A percentile compares a stretch with the other conserved stretches of the same genome.
Evolutionary conservation across 139 green algal genomes (phyloP).

Genomic region (Chlamydomonas applanata): DNA sequence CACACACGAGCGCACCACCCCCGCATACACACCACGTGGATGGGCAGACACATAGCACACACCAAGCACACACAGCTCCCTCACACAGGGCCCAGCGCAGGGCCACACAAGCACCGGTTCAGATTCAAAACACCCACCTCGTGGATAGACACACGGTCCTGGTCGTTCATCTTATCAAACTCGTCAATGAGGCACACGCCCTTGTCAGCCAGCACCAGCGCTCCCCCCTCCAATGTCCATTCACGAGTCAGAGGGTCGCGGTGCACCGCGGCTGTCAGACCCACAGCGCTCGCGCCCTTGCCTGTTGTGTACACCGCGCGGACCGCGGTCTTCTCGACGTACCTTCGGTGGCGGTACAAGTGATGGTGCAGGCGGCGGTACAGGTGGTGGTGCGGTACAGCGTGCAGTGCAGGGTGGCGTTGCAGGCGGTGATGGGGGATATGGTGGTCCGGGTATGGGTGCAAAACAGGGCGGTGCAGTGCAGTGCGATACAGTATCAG

Average conservation of each 20-base stretch:
- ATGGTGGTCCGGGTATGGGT: too few species aligned
- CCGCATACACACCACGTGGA: neutral
- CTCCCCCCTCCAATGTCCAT: slow-evolving; percentile 98
- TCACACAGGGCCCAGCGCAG: neutral
- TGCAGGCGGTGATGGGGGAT: too few species aligned
- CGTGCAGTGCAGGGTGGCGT: too few species aligned
- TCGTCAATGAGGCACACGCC: slow-evolving; percentile 99
- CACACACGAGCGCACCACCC: neutral
- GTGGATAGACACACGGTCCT: slow-evolving; percentile 82
- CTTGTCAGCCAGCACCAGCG: slow-evolving; percentile 95
- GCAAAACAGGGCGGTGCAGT: too few species aligned
- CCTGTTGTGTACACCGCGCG: slow-evolving; percentile 96
- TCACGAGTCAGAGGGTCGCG: slow-evolving; percentile 92
- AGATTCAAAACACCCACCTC: too few species aligned
- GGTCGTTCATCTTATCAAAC: slow-evolving; percentile 99
- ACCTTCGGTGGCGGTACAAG: slow-evolving; percentile 76
- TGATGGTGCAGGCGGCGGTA: too few species aligned
- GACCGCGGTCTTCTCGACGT: slow-evolving; percentile 91
- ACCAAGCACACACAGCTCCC: neutral
- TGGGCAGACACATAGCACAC: neutral
- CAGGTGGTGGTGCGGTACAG: too few species aligned
- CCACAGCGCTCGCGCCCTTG: slow-evolving; percentile 96
- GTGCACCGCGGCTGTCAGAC: slow-evolving; percentile 94
- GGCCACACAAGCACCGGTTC: neutral
- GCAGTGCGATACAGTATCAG: too few species aligned